Evolutionary conservation across 352 stramenopile genomes (phyloP).

Genomic region (Phytopythium aichiense): DNA sequence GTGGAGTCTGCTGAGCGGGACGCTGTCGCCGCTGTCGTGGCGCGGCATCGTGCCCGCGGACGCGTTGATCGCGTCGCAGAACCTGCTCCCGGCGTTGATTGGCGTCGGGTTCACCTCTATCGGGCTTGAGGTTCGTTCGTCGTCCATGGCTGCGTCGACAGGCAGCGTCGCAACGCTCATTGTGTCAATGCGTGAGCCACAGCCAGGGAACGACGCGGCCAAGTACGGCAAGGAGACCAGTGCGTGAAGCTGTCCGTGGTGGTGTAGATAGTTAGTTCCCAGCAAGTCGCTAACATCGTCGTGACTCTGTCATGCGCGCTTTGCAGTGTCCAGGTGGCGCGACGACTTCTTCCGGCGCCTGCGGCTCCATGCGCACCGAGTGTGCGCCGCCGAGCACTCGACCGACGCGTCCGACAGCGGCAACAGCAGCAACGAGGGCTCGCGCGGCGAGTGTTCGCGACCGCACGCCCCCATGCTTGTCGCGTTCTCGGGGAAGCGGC

Average conservation of each 20-base stretch:
- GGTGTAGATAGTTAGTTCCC: too few species aligned
- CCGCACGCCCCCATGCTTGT: slow-evolving; percentile 66
- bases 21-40: slow-evolving; percentile 48
- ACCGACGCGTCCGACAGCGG: background rate
- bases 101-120: slow-evolving; percentile 83
- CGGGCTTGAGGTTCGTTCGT: slow-evolving; percentile 54
- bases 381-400: slow-evolving; percentile 40
- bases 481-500: slow-evolving; percentile 83
- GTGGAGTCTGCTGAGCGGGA: slow-evolving; percentile 82
- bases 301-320: background rate
- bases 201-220: slow-evolving; percentile 83
- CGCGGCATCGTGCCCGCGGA: slow-evolving; percentile 52
- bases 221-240: slow-evolving; percentile 72
- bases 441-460: slow-evolving; percentile 19
- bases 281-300: background rate
- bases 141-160: background rate
- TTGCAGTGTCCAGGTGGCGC: slow-evolving; percentile 58
- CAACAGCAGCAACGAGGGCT: background rate
- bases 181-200: background rate
- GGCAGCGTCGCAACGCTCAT: background rate
- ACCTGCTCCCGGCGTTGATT: slow-evolving; percentile 52
- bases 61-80: slow-evolving; percentile 65
- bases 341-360: slow-evolving; percentile 59
- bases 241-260: slow-evolving; percentile 15
- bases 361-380: slow-evolving; percentile 42